Conservation (phyloP, 78 protist genomes). For the Dictyostelium purpureum region DNA sequence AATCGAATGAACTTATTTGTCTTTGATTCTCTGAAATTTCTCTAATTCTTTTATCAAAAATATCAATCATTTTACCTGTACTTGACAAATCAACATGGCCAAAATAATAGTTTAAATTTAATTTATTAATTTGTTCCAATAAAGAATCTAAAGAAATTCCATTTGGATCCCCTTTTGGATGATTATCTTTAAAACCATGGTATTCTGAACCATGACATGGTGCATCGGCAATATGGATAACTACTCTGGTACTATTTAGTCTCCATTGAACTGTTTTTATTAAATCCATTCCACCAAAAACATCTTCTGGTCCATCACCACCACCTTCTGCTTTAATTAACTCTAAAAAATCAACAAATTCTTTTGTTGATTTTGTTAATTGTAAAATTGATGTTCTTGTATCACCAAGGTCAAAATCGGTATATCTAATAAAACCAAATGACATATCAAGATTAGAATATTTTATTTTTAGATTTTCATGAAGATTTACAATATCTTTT, state of each 20-base stretch:
- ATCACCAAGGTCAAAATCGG: background rate
- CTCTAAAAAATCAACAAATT: background rate
- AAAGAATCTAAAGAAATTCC: no score
- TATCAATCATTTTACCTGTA: constrained; percentile 9
- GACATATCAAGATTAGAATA: background rate
- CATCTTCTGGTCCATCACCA: background rate
- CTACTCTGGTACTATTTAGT: background rate
- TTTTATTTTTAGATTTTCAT: background rate
- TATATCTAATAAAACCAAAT: constrained; percentile 10
- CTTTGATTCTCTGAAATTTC: background rate
- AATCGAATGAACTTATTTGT: background rate
- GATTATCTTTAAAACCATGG: background rate
- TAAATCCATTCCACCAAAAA: background rate
- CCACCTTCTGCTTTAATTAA: background rate
- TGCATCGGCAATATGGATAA: constrained; percentile 7
- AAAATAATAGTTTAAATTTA: constrained; percentile 1
- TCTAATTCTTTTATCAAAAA: background rate
- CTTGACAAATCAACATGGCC: background rate
- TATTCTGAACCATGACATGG: constrained; percentile 13
- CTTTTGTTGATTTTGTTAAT: background rate
- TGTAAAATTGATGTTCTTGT: background rate
- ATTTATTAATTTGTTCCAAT: no score
- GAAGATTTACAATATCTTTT: background rate
- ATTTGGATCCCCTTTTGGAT: background rate
- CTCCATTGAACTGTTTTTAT: background rate